Conservation (phyloP, 768 basidiomycete species). For the Suillus fuscotomentosus region DNA sequence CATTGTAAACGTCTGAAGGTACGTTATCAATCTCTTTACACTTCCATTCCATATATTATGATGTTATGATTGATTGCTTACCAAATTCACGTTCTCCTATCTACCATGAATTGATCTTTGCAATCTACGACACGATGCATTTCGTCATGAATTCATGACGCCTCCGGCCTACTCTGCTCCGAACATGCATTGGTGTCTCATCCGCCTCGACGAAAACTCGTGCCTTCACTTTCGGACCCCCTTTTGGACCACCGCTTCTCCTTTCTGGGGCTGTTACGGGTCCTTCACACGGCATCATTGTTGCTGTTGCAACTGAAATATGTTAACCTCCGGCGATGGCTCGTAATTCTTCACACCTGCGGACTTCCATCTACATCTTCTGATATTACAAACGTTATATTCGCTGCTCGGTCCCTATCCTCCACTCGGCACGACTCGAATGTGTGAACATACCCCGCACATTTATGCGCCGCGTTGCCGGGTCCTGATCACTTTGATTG, state of each 20-base stretch:
- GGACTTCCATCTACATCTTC: background rate
- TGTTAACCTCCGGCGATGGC: conserved; percentile 21
- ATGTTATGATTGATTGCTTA: conserved; percentile 18
- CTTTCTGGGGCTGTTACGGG: background rate
- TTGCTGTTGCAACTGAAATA: conserved; percentile 24
- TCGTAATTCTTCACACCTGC: conserved; percentile 2
- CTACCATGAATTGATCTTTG: conserved; percentile 14
- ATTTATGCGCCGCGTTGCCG: conserved; percentile 6
- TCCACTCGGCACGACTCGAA: background rate
- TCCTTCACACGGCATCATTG: conserved; percentile 8
- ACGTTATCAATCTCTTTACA: conserved; percentile 25
- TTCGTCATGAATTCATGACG: conserved; percentile 12
- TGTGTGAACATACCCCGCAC: conserved; percentile 1
- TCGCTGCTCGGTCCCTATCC: background rate
- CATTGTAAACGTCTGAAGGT: conserved; percentile 90
- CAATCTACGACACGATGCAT: conserved; percentile 13
- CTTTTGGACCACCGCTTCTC: background rate
- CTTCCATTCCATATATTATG: conserved; percentile 3
- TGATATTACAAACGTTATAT: background rate
- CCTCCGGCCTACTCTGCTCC: conserved; percentile 19
- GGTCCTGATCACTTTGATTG: conserved; percentile 4
- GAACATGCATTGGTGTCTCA: conserved; percentile 13
- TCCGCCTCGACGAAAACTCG: conserved; percentile 2
- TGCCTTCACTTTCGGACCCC: background rate
- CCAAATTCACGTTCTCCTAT: conserved; percentile 10